Percentiles rank a stretch among this genome's conserved stretches.
Conservation (phyloP, 495 filamentous ascomycete genomes). For the Tricharina praecox region DNA sequence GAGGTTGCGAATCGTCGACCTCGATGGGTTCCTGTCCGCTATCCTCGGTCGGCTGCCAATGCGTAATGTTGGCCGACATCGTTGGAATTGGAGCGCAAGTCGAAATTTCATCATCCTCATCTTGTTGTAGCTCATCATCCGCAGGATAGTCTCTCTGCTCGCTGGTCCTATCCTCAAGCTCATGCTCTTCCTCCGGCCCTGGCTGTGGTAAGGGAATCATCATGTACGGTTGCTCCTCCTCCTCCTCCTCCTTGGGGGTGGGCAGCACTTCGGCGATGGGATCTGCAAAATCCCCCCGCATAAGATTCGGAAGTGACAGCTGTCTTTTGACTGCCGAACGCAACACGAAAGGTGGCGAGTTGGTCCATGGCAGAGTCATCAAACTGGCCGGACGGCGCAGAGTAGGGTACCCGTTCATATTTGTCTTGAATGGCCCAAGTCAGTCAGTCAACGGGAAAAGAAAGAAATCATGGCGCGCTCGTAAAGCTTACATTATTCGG, state of each 20-base stretch:
- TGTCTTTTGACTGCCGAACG: slow-evolving; percentile 7
- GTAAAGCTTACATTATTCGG: no score
- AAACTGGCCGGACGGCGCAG: slow-evolving; percentile 48
- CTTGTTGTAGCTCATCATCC: not conserved
- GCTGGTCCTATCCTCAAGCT: not conserved
- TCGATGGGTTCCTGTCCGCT: no score
- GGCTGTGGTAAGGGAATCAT: not conserved
- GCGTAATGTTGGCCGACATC: no score
- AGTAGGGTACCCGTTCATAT: slow-evolving; percentile 27
- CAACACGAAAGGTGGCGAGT: slow-evolving; percentile 18
- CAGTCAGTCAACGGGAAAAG: slow-evolving; percentile 2
- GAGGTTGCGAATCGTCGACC: no score
- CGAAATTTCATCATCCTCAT: not conserved
- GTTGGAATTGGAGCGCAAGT: no score
- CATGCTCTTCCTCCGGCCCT: not conserved
- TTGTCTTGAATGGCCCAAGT: not conserved
- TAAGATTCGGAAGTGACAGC: slow-evolving; percentile 18
- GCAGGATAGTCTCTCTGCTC: no score
- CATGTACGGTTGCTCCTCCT: not conserved
- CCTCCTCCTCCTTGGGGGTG: not conserved
- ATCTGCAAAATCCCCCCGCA: slow-evolving; percentile 23
- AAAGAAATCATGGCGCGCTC: no score
- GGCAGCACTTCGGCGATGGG: slow-evolving; percentile 11
- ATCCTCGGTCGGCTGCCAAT: no score
- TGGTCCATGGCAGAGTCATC: slow-evolving; percentile 34